Conservation (phyloP, 169 alveolate genomes). For the Babesia ovata region DNA sequence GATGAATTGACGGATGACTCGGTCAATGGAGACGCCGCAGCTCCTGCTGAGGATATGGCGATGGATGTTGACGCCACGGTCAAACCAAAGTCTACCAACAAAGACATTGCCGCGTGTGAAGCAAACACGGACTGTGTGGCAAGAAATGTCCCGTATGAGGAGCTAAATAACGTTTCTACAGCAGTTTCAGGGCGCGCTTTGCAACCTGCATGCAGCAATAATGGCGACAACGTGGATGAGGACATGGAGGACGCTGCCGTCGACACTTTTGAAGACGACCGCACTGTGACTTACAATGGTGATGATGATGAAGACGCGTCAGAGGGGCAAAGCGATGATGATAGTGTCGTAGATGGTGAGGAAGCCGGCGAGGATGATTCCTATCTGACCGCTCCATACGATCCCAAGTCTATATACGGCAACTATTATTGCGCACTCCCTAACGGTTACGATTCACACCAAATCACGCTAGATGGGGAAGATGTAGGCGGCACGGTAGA, state of each 20-base stretch:
- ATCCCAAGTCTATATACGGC: constrained; percentile 52
- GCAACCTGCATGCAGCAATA: not conserved
- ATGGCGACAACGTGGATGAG: not conserved
- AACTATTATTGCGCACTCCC: constrained; percentile 51
- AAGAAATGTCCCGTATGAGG: too few species aligned
- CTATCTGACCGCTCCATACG: not conserved
- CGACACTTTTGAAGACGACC: not conserved
- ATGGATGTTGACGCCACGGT: not conserved
- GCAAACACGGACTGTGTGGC: not conserved
- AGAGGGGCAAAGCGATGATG: not conserved
- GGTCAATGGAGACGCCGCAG: not conserved
- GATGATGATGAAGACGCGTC: constrained; percentile 3
- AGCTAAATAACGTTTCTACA: not conserved
- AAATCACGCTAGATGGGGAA: not conserved
- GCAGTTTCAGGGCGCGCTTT: too few species aligned
- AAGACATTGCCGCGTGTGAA: not conserved
- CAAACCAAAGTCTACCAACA: not conserved
- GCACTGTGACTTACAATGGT: not conserved
- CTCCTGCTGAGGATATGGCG: not conserved
- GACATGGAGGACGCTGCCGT: not conserved
- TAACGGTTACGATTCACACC: not conserved
- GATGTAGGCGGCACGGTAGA: not conserved
- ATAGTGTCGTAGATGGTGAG: not conserved
- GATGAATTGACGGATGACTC: not conserved
- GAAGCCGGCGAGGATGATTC: not conserved